Evolutionary conservation across 2,329 filamentous ascomycete species (phyloP), one percentile per base, ranked within the genome.

Genomic region (Phoma sp.): DNA sequence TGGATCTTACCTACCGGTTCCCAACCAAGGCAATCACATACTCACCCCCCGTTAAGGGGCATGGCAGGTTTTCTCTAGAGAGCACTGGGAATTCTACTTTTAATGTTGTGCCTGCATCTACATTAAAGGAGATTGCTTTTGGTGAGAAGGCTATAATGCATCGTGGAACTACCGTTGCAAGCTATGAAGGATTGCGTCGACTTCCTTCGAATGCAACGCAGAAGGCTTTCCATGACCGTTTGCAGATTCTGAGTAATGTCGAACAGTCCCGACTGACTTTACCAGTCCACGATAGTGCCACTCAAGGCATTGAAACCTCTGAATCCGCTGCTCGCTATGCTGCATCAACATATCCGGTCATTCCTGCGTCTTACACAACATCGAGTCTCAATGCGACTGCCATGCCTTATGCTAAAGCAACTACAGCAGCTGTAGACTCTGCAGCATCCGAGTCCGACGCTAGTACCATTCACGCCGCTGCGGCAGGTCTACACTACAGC

Each of bases 1-100:
- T 71, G 49, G 58, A 71, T 47, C 65, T 69, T 29, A 47, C 47
- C 5, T 72, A 68, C 45, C 52, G 65, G 26, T 73, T 71, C 52
- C 70, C 67, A 5, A 40, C n/a, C 1, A 59, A 56, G 29, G 15
- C 34, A 36, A 34, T 36, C 12, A 7, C 25, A 39, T 36, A 14
- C 12, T 7, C 10, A 18, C 12, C 20, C 17, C 21, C 23, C 17
- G 10, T 17, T 5, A n/a, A 7, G 12, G 23, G 17, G 0, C 10
- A 21, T 28, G 20, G 29, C n/a, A 6, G 28, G 1, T 18, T 29
- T 21, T n/a, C n/a, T 17, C 9, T 14, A 38, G 38, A 18, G 6
- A 33, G 20, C 15, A 26, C 26, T 4, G 37, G 11, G 4, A 21
- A 14, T 15, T 21, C 7, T 11, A 25, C n/a, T 32, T 2, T 12